Conservation (phyloP, 805 yeast genomes). For the baker's yeast (Saccharomyces cerevisiae) region DNA sequence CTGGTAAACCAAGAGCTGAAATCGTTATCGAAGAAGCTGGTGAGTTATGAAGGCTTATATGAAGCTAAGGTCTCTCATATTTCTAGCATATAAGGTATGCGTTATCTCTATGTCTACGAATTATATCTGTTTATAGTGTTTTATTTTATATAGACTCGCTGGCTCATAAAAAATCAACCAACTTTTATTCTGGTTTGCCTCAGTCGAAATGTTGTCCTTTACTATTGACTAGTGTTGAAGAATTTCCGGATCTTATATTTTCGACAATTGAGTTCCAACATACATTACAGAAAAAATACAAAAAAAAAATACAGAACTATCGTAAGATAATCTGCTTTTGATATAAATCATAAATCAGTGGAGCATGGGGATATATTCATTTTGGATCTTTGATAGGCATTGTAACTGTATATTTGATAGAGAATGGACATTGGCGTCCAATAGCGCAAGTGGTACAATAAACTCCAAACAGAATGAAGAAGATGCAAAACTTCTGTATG, state of each 20-base stretch:
- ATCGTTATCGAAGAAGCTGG: conserved; percentile 58
- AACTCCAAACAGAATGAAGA: conserved; percentile 58
- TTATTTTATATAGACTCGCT: background rate
- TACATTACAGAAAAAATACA: background rate
- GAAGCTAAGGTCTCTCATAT: background rate
- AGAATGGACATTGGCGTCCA: conserved; percentile 47
- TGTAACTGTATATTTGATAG: conserved; percentile 80
- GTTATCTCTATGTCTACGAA: background rate
- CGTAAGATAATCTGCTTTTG: background rate
- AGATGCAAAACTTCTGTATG: conserved; percentile 74
- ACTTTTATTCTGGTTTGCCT: background rate
- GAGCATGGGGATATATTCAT: conserved; percentile 59
- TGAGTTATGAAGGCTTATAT: conserved; percentile 21
- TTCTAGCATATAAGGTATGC: background rate
- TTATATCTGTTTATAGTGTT: background rate
- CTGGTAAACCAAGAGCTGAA: conserved; percentile 59
- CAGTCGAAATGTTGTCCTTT: background rate
- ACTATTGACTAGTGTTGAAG: background rate
- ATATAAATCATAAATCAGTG: background rate
- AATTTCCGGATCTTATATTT: background rate
- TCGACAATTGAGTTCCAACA: background rate
- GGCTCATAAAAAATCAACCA: background rate
- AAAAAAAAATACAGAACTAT: background rate
- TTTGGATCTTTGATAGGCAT: conserved; percentile 88
- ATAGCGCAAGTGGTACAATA: conserved; percentile 31